These are phyloP conservation scores for Gymnopilus junonius DNA, from an alignment of 768 basidiomycete species.

Conservation along the genomic window DNA sequence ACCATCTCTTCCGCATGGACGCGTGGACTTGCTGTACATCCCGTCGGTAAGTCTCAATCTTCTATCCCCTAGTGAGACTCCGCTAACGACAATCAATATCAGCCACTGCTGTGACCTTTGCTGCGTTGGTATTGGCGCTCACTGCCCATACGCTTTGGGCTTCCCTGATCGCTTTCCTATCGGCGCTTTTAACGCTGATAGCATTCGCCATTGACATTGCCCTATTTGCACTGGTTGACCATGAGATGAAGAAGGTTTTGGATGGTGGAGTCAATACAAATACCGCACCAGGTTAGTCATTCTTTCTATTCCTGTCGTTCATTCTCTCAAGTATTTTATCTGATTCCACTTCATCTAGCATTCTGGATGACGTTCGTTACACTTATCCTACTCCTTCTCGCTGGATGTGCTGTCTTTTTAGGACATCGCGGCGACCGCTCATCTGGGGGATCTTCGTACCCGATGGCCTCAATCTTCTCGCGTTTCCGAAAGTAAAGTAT, in stretches of 20 bases:
- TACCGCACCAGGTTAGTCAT: conserved; percentile 60
- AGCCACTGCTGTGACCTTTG: conserved; percentile 61
- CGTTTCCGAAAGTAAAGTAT: too few relatives aligned
- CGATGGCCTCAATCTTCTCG: background rate
- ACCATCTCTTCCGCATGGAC: conserved; percentile 66
- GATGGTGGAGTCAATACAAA: conserved; percentile 46
- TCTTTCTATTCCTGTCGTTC: background rate
- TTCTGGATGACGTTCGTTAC: conserved; percentile 79
- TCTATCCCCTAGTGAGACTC: background rate
- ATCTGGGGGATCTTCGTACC: conserved; percentile 22
- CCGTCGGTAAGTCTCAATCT: conserved; percentile 58
- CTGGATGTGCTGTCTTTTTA: conserved; percentile 71
- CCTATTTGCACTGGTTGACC: conserved; percentile 63
- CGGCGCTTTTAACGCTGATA: conserved; percentile 66
- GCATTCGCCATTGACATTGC: conserved; percentile 81
- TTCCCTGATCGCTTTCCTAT: conserved; percentile 67
- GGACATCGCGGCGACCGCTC: conserved; percentile 61
- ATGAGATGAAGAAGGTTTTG: conserved; percentile 56
- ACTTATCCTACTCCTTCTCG: conserved; percentile 64
- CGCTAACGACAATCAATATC: background rate
- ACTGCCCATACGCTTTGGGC: conserved; percentile 68
- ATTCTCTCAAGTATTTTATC: background rate
- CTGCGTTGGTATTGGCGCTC: conserved; percentile 66
- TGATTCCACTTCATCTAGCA: conserved; percentile 37
- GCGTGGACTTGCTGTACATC: conserved; percentile 73